Conservation (phyloP, 805 yeast species). For the Candida tammaniensis region DNA sequence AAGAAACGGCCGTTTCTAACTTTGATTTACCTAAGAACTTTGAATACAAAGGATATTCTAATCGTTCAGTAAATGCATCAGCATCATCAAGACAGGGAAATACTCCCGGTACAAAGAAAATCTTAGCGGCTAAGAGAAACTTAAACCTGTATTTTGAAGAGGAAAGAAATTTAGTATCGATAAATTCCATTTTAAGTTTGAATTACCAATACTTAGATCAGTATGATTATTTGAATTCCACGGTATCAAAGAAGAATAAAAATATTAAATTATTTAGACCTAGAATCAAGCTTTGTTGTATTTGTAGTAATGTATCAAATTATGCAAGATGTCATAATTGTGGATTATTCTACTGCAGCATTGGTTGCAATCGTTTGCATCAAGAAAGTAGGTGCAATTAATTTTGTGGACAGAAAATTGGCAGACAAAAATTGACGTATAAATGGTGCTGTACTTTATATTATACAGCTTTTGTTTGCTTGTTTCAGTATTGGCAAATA, state of each 20-base stretch:
- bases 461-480: too few species aligned
- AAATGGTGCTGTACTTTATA: too few species aligned
- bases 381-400: conserved; percentile 39
- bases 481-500: too few species aligned
- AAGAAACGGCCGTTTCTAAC: conserved; percentile 25
- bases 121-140: conserved; percentile 41
- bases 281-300: conserved; percentile 36
- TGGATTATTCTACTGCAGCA: conserved; percentile 41
- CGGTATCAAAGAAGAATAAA: conserved; percentile 15
- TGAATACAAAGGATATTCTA: conserved; percentile 23
- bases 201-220: conserved; percentile 42
- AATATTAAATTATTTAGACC: conserved; percentile 23
- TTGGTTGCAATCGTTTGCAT: conserved; percentile 37
- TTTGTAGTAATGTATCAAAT: conserved; percentile 35
- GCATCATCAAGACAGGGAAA: conserved; percentile 31
- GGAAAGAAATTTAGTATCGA: conserved; percentile 40
- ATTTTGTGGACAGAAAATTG: too few species aligned
- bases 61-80: conserved; percentile 22
- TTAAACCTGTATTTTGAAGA: conserved; percentile 45
- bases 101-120: conserved; percentile 42
- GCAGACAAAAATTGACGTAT: background rate
- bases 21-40: conserved; percentile 44
- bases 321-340: conserved; percentile 40
- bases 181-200: conserved; percentile 39
- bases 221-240: conserved; percentile 18